A percentile compares a stretch with the other conserved stretches of the same genome.
Evolutionary conservation across 129 eudicot genomes (phyloP).

Genomic region (Saposhnikovia divaricata): DNA sequence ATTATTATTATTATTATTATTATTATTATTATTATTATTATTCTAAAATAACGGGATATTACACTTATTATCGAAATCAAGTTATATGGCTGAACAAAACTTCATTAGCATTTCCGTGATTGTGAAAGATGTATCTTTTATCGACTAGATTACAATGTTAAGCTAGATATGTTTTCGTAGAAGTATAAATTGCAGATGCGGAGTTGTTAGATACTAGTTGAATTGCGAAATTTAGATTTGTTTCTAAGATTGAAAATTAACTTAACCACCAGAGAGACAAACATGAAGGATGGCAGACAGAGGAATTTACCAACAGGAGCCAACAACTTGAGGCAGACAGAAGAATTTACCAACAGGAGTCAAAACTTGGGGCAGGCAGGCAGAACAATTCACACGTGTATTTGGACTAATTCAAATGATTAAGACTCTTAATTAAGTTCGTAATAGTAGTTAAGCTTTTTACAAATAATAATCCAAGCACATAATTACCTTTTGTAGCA

Average conservation of each 20-base stretch:
- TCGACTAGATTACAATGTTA: neutral
- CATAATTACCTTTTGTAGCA: conserved; percentile 47
- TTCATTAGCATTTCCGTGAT: neutral
- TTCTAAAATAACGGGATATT: too few species aligned
- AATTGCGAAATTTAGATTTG: neutral
- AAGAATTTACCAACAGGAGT: neutral
- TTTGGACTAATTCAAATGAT: neutral
- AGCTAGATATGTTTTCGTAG: neutral
- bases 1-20: too few species aligned
- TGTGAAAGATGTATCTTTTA: neutral
- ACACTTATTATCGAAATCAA: neutral
- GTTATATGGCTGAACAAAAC: neutral
- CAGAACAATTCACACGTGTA: neutral
- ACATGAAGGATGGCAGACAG: neutral
- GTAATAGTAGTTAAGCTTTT: neutral
- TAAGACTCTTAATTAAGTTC: neutral
- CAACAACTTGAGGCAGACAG: neutral
- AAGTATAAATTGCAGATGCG: neutral
- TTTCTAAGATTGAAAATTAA: neutral
- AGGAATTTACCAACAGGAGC: neutral
- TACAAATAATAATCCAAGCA: neutral
- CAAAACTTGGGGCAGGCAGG: neutral
- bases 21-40: too few species aligned
- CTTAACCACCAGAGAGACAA: neutral
- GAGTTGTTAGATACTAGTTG: neutral